Percentiles rank a stretch among this genome's conserved stretches.
Conservation (phyloP, 805 yeast species). For the Ogataea methylovora region DNA sequence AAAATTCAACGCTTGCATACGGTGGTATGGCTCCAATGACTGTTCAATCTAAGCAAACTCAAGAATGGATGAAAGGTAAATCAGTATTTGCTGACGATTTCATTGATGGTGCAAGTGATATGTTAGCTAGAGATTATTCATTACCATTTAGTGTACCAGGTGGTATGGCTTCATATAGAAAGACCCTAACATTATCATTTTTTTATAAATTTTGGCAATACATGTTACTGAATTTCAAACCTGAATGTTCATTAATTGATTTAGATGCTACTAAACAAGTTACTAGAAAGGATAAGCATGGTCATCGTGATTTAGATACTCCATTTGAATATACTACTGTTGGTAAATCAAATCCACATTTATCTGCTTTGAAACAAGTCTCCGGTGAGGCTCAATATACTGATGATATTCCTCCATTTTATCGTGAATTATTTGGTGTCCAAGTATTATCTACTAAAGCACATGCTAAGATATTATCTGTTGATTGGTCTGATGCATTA, state of each 20-base stretch:
- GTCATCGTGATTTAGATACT: conserved; percentile 30
- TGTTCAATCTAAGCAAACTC: conserved; percentile 29
- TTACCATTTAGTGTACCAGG: conserved; percentile 39
- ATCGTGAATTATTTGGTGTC: conserved; percentile 34
- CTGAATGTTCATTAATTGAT: conserved; percentile 14
- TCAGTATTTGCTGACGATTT: conserved; percentile 15
- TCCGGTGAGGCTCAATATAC: conserved; percentile 40
- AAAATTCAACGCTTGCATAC: conserved; percentile 28
- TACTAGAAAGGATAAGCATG: conserved; percentile 29
- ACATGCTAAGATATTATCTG: conserved; percentile 32
- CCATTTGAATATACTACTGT: conserved; percentile 29
- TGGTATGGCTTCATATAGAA: conserved; percentile 39
- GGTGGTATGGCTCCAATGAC: conserved; percentile 46
- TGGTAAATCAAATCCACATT: conserved; percentile 35
- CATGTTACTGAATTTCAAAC: conserved; percentile 13
- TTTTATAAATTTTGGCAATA: conserved; percentile 36
- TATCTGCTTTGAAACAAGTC: conserved; percentile 38
- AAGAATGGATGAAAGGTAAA: conserved; percentile 15
- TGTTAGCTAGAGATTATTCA: conserved; percentile 26
- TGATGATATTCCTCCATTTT: conserved; percentile 36
- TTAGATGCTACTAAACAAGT: conserved; percentile 26
- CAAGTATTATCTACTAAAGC: conserved; percentile 36
- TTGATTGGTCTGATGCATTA: conserved; percentile 31
- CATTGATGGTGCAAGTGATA: conserved; percentile 23
- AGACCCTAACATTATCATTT: conserved; percentile 36